A percentile compares a stretch with the other conserved stretches of the same genome.
These are phyloP conservation scores for Leptoxyphium fumago DNA, from an alignment of 2,329 filamentous ascomycete genomes.

Conservation along the genomic window DNA sequence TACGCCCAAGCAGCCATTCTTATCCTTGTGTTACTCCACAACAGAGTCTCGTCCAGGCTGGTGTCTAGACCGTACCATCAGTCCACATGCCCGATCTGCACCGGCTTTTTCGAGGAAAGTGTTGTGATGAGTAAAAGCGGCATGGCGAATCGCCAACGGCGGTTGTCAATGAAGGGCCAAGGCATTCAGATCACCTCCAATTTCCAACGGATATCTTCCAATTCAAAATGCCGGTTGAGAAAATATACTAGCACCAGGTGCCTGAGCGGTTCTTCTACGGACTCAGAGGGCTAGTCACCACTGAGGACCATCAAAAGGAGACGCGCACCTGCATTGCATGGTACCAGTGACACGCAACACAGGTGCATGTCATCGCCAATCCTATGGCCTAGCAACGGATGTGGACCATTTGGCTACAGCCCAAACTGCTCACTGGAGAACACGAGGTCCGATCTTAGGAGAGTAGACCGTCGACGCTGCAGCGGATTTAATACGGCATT, in stretches of 20 bases:
- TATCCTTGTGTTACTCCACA: too few species aligned
- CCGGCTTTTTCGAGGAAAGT: background rate
- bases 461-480: background rate
- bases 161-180: background rate
- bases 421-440: background rate
- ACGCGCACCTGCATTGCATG: background rate
- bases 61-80: background rate
- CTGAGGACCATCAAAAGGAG: background rate
- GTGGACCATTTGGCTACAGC: background rate
- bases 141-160: background rate
- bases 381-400: background rate
- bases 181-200: background rate
- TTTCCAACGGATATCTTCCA: background rate
- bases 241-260: background rate
- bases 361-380: background rate
- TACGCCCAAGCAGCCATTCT: too few species aligned
- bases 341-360: background rate
- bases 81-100: background rate
- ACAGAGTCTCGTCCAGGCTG: too few species aligned
- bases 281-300: background rate
- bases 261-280: background rate
- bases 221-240: background rate
- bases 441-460: background rate
- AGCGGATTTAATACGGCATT: background rate
- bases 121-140: background rate